These are phyloP conservation scores for Xylaria sp. DNA, from an alignment of 2,329 filamentous ascomycete genomes.

Conservation along the genomic window DNA sequence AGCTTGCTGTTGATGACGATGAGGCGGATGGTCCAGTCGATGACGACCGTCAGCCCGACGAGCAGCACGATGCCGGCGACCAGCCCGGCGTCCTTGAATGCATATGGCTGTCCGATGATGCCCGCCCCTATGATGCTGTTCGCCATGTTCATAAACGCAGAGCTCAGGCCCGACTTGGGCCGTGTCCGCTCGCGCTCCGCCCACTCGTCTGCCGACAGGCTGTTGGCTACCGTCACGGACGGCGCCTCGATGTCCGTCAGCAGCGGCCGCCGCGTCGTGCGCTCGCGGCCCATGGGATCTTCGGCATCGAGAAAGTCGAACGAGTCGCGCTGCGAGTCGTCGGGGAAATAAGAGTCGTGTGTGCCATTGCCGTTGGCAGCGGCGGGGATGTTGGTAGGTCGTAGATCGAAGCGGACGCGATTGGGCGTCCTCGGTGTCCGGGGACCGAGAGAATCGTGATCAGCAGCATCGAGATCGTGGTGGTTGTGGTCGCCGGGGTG, in stretches of 20 bases:
- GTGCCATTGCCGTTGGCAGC: slow-evolving; percentile 32
- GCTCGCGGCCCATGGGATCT: slow-evolving; percentile 47
- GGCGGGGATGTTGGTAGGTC: slow-evolving; percentile 48
- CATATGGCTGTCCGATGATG: slow-evolving; percentile 89
- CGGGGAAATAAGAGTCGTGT: not conserved
- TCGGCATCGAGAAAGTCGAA: slow-evolving; percentile 50
- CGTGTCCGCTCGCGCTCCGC: slow-evolving; percentile 67
- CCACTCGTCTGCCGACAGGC: slow-evolving; percentile 58
- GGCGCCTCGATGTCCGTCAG: slow-evolving; percentile 79
- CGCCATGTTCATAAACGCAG: slow-evolving; percentile 99
- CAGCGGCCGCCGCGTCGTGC: slow-evolving; percentile 67
- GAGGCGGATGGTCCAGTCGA: slow-evolving; percentile 97
- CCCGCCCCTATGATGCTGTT: slow-evolving; percentile 92
- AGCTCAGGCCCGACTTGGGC: slow-evolving; percentile 84
- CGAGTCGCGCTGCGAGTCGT: slow-evolving; percentile 40
- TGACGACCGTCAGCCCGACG: slow-evolving; percentile 78
- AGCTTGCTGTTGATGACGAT: slow-evolving; percentile 99
- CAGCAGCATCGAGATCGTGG: slow-evolving; percentile 7
- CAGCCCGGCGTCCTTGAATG: slow-evolving; percentile 91
- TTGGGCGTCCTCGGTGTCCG: slow-evolving; percentile 68
- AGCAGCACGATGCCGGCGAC: slow-evolving; percentile 82
- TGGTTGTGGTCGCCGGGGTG: slow-evolving; percentile 38
- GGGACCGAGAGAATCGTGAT: slow-evolving; percentile 27
- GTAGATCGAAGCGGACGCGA: slow-evolving; percentile 70
- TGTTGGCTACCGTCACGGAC: slow-evolving; percentile 72